Base-by-base conservation (phyloP, 1,284 basidiomycete genomes). In the Wallemia ichthyophaga region DNA sequence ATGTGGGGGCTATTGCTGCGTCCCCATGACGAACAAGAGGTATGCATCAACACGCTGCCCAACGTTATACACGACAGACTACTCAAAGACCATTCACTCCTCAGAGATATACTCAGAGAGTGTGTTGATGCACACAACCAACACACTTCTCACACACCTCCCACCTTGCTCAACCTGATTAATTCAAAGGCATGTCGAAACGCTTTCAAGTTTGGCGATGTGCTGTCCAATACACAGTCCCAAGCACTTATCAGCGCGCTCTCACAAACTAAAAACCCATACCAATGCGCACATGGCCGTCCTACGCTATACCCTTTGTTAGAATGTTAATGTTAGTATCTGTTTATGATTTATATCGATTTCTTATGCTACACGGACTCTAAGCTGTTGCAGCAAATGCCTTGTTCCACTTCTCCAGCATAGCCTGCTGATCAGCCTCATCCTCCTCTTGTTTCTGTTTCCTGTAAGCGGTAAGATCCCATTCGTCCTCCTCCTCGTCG, bases 391-490 rank as follows among this genome's bases (percentile, higher is more conserved):
- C 37, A 11, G 37, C 37, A 21, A 48, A 48, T 3, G 37, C 37
- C n/a, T 13, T 48, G 37, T 48, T 48, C 37, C 37, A 48, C n/a
- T 48, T 48, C 37, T 48, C 37, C 11, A 48, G 37, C 37, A 48
- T 48, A 19, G 37, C 37, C 11, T 13, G 13, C n/a, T 48, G 37
- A 21, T 48, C 37, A 48, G 37, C 37, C 37, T 48, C 37, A 19
- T 48, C 76, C 63, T 77, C 82, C 32, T 77, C 78, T 64, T 82
- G 78, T 65, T 78, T 73, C 69, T 79, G 69, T 60, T 72, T 71
- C 62, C 81, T 72, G 68, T 79, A 84, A 62, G 76, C 73, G 33
- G 73, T 70, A 32, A 84, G 68, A 69, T 85, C 82, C 80, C 80
- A 84, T 27, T 81, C 80, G 26, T 82, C 61, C 5, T 73, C 79